Percentiles rank a stretch among this genome's conserved stretches.
These are phyloP conservation scores for Fomitopsis palustris DNA, from an alignment of 1,284 basidiomycete species.

Conservation along the genomic window DNA sequence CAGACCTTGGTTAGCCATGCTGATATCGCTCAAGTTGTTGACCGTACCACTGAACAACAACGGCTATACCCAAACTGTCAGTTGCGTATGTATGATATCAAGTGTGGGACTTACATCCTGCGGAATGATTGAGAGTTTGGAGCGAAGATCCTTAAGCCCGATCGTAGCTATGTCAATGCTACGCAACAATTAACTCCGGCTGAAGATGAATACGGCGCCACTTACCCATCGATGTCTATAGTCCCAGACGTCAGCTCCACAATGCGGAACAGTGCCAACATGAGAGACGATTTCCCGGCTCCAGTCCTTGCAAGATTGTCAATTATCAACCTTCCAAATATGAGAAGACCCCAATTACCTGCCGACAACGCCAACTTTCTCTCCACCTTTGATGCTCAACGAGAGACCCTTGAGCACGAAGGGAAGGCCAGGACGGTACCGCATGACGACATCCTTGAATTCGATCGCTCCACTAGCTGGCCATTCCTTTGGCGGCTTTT, in stretches of 20 bases:
- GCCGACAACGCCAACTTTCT: slow-evolving; percentile 80
- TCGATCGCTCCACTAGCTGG: slow-evolving; percentile 48
- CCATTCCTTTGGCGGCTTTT: slow-evolving; percentile 50
- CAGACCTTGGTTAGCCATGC: not conserved
- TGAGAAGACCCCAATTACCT: slow-evolving; percentile 22
- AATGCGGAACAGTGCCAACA: slow-evolving; percentile 39
- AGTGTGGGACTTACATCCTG: slow-evolving; percentile 55
- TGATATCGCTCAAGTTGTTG: not conserved
- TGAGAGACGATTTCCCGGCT: slow-evolving; percentile 74
- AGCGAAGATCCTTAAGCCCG: slow-evolving; percentile 64
- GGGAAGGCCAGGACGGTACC: slow-evolving; percentile 55
- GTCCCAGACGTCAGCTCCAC: slow-evolving; percentile 64
- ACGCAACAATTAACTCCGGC: not conserved
- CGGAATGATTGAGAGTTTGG: slow-evolving; percentile 80
- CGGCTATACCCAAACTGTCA: slow-evolving; percentile 10
- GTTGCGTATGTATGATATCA: not conserved
- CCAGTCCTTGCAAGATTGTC: slow-evolving; percentile 47
- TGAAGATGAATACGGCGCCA: not conserved
- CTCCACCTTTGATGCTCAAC: slow-evolving; percentile 57
- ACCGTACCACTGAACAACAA: slow-evolving; percentile 21
- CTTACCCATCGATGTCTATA: slow-evolving; percentile 56
- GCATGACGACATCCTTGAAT: slow-evolving; percentile 51
- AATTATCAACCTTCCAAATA: not conserved
- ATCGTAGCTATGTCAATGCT: slow-evolving; percentile 63
- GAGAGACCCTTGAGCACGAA: slow-evolving; percentile 58